These are phyloP conservation scores for Starmerella khaoyaiensis DNA, from an alignment of 805 yeast genomes.

Conservation along the genomic window DNA sequence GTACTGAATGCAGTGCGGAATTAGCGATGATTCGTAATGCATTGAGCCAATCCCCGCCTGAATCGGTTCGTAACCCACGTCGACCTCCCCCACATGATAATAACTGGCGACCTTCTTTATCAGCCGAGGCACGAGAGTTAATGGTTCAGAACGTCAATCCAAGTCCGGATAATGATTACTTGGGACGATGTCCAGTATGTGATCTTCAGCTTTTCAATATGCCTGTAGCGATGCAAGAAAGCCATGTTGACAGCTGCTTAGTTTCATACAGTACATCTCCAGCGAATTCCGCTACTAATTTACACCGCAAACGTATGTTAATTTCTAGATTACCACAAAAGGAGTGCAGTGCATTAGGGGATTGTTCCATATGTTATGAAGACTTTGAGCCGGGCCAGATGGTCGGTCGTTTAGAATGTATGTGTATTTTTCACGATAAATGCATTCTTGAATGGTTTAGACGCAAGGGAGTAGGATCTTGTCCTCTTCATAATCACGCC, in stretches of 20 bases:
- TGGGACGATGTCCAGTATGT: conserved; percentile 31
- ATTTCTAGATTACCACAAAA: conserved; percentile 36
- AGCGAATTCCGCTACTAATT: background rate
- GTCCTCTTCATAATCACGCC: conserved; percentile 57
- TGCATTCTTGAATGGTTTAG: conserved; percentile 90
- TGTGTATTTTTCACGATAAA: conserved; percentile 83
- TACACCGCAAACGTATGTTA: conserved; percentile 64
- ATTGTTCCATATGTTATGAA: conserved; percentile 91
- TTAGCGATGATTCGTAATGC: conserved; percentile 39
- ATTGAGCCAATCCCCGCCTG: conserved; percentile 19
- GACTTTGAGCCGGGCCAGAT: conserved; percentile 74
- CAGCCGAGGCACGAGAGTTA: conserved; percentile 10
- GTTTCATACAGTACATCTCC: conserved; percentile 32
- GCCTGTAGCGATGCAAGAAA: conserved; percentile 35
- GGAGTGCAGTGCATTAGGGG: conserved; percentile 35
- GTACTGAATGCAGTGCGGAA: conserved; percentile 59
- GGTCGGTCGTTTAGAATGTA: conserved; percentile 84
- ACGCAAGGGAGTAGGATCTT: conserved; percentile 69
- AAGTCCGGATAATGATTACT: conserved; percentile 24
- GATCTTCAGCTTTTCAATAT: conserved; percentile 23
- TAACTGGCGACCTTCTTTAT: background rate
- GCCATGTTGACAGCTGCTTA: conserved; percentile 62
- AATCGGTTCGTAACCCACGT: too few species aligned
- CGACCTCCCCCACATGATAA: too few species aligned
- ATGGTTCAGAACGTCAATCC: conserved; percentile 21